These are phyloP conservation scores for Heritiera fomes DNA, from an alignment of 345 rosid species.

Conservation along the genomic window DNA sequence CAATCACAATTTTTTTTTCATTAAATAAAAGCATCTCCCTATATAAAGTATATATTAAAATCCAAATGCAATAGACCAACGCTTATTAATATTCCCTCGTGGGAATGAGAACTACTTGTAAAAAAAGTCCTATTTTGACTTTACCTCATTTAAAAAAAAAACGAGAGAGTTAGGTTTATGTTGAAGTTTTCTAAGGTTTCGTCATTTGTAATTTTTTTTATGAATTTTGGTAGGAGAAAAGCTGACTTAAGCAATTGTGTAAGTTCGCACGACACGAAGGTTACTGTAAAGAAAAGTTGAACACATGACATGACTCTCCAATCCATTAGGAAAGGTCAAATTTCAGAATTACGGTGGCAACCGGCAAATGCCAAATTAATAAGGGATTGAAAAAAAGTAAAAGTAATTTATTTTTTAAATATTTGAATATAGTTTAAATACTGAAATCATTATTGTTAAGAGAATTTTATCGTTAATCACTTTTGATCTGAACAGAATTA, in stretches of 20 bases:
- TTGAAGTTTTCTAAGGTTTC: conserved; percentile 1
- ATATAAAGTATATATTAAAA: background rate
- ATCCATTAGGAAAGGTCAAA: too few relatives aligned
- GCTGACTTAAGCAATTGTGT: background rate
- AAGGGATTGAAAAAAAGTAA: too few relatives aligned
- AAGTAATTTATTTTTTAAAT: too few relatives aligned
- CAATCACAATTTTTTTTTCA: background rate
- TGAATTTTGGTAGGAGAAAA: background rate
- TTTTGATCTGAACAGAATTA: too few relatives aligned
- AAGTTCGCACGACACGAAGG: background rate
- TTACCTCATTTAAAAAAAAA: background rate
- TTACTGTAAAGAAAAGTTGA: background rate
- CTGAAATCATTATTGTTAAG: too few relatives aligned
- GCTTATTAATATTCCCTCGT: background rate
- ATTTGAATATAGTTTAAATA: too few relatives aligned
- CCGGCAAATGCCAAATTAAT: too few relatives aligned
- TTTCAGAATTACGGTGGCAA: too few relatives aligned
- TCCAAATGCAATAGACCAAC: background rate
- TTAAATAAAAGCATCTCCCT: background rate
- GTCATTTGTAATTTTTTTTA: background rate
- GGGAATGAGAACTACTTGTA: background rate
- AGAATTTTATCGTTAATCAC: too few relatives aligned
- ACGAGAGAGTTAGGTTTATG: background rate
- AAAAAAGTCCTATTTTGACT: conserved; percentile 10
- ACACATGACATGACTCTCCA: background rate